Evolutionary conservation across 106 monocot species (phyloP), one percentile per base, ranked within the genome.

Genomic region (Dioscorea alata): DNA sequence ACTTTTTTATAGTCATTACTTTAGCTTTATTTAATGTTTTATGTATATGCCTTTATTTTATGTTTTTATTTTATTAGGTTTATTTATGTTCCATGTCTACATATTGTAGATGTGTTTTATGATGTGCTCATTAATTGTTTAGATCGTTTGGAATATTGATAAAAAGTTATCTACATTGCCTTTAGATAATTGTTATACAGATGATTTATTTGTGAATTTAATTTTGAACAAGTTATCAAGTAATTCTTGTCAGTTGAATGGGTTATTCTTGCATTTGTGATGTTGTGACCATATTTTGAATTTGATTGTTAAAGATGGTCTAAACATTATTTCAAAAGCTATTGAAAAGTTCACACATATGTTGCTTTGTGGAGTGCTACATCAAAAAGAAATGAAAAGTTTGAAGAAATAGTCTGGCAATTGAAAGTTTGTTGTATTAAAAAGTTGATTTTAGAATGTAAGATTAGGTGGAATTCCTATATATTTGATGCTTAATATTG

Each of bases 251-350:
- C 13, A 69, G 15, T 23, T 69, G 4, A 19, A 33, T 69, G 69
- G 69, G 3, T 6, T 0, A 7, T 2, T 76, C 6, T 22, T 76
- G 12, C 61, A 62, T 23, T 67, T 74, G 74, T 48, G 48, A 24
- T 74, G 74, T 67, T n/a, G 13, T 18, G 74, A 61, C 21, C 69
- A 78, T 53, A 67, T 78, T 33, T 12, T 78, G n/a, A 78, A 72
- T 24, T 51, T 72, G 13, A 67, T 72, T 49, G 69, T 68, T 0
- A 73, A 68, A 20, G 73, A 74, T 69, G 22, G 69, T 28, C 57
- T 79, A 22, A 57, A 64, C 18, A 23, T 74, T 8, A 79, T 69
- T n/a, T 31, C 23, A 4, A 50, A 50, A 15, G 33, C 15, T 8
- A 32, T 78, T 48, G 59, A 13, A 67, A 33, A 60, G 48, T 72